phyloP scores from a whole-genome alignment of 2,329 filamentous ascomycete genomes.

The Fusarium anguioides region DNA sequence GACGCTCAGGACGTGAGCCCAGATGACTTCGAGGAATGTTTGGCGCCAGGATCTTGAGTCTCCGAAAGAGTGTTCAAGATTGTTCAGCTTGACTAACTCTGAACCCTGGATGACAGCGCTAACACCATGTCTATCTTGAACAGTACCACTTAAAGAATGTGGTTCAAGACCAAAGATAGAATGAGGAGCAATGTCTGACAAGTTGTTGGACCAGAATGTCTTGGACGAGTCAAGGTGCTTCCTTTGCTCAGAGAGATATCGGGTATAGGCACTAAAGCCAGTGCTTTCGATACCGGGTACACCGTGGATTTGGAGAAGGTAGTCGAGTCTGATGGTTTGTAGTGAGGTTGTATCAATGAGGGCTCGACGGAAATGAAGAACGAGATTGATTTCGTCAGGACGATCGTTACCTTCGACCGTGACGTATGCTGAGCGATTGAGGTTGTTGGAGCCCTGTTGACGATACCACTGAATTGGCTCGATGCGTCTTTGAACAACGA shows the following conservation, averaged over 20 bases:
- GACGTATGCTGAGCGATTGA: neutral
- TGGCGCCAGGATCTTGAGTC: neutral
- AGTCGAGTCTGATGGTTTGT: slow-evolving; percentile 6
- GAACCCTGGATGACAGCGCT: neutral
- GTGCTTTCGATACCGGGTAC: slow-evolving; percentile 12
- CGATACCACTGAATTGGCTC: slow-evolving; percentile 10
- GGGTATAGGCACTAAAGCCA: neutral
- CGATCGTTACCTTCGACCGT: neutral
- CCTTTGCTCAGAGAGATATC: slow-evolving; percentile 2
- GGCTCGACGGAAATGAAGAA: slow-evolving; percentile 6
- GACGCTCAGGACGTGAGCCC: neutral
- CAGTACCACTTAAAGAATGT: neutral
- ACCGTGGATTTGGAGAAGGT: neutral
- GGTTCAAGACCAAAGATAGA: slow-evolving; percentile 4
- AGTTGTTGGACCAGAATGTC: neutral
- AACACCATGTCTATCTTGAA: slow-evolving; percentile 7
- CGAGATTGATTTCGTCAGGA: neutral
- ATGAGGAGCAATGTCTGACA: neutral
- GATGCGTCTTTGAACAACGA: neutral
- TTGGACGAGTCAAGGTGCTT: neutral
- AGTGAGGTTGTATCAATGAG: slow-evolving; percentile 1
- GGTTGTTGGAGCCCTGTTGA: neutral
- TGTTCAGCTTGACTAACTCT: neutral
- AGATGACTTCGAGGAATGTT: slow-evolving; percentile 1
- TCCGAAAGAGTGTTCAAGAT: neutral